phyloP scores from a whole-genome alignment of 495 filamentous ascomycete species.

The Hypoxylon intermedium region DNA sequence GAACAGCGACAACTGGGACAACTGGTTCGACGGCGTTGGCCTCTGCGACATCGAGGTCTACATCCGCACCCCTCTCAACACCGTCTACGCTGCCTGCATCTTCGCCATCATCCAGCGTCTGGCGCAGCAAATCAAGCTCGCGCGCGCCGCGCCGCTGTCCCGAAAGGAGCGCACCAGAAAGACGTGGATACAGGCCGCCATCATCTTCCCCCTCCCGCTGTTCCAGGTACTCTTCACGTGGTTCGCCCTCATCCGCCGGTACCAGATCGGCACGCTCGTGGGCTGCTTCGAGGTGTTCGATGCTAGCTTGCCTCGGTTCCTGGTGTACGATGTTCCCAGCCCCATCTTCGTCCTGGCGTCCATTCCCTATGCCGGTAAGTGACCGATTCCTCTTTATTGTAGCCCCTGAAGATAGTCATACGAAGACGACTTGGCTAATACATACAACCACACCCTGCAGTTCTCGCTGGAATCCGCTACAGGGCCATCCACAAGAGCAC shows the following conservation, averaged over 20 bases:
- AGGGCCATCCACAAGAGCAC: slow-evolving; percentile 70
- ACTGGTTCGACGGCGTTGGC: slow-evolving; percentile 75
- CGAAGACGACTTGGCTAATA: slow-evolving; percentile 15
- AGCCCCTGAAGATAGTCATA: background rate
- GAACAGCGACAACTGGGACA: slow-evolving; percentile 70
- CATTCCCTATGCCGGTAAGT: slow-evolving; percentile 76
- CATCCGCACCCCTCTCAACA: slow-evolving; percentile 60
- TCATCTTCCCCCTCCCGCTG: slow-evolving; percentile 73
- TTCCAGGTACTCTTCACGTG: slow-evolving; percentile 72
- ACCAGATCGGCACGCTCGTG: slow-evolving; percentile 72
- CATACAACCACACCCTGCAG: slow-evolving; percentile 54
- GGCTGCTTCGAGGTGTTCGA: slow-evolving; percentile 74
- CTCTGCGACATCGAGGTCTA: slow-evolving; percentile 87
- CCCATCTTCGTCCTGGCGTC: slow-evolving; percentile 69
- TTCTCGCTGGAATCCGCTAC: slow-evolving; percentile 71
- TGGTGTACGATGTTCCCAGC: slow-evolving; percentile 70
- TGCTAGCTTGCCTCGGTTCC: slow-evolving; percentile 73
- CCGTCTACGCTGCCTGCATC: slow-evolving; percentile 68
- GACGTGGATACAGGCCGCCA: slow-evolving; percentile 64
- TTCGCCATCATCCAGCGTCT: slow-evolving; percentile 77
- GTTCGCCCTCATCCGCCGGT: slow-evolving; percentile 73
- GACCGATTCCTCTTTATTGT: background rate
- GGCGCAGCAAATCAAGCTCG: slow-evolving; percentile 71
- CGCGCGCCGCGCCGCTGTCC: slow-evolving; percentile 59
- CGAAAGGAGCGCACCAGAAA: slow-evolving; percentile 60